phyloP scores from a whole-genome alignment of 345 rosid genomes.

The Lepidium aucheri region DNA sequence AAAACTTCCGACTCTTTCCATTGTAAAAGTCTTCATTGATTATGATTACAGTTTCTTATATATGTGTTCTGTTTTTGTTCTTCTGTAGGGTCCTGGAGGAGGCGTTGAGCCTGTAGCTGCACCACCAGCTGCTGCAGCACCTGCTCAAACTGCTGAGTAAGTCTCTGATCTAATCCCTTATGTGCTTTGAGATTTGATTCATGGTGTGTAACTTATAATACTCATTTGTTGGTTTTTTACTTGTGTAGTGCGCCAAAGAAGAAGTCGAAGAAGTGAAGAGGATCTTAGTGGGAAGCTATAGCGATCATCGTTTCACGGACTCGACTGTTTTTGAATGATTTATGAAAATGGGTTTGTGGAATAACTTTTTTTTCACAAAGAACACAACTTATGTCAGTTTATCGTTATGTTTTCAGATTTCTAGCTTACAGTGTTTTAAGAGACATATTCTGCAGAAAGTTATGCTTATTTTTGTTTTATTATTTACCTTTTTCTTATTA shows the following conservation, averaged over 20 bases:
- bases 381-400: constrained; percentile 20
- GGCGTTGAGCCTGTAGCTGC: constrained; percentile 14
- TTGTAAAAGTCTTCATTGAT: too few relatives aligned
- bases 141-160: constrained; percentile 16
- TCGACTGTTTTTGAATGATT: constrained; percentile 23
- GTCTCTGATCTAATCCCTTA: neutral
- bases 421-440: constrained; percentile 10
- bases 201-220: neutral
- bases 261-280: constrained; percentile 30
- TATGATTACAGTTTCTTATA: neutral
- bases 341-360: constrained; percentile 14
- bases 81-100: constrained; percentile 26
- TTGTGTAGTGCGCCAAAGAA: constrained; percentile 21
- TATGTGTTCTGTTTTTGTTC: neutral
- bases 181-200: neutral
- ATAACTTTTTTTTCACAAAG: constrained; percentile 5
- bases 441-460: neutral
- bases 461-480: neutral
- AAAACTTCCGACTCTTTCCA: too few relatives aligned
- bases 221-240: neutral
- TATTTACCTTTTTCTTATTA: neutral
- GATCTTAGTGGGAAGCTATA: constrained; percentile 6
- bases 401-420: constrained; percentile 11
- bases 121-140: constrained; percentile 9
- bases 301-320: constrained; percentile 3